phyloP scores from a whole-genome alignment of 2,329 filamentous ascomycete genomes.

The Aplosporella prunicola region DNA sequence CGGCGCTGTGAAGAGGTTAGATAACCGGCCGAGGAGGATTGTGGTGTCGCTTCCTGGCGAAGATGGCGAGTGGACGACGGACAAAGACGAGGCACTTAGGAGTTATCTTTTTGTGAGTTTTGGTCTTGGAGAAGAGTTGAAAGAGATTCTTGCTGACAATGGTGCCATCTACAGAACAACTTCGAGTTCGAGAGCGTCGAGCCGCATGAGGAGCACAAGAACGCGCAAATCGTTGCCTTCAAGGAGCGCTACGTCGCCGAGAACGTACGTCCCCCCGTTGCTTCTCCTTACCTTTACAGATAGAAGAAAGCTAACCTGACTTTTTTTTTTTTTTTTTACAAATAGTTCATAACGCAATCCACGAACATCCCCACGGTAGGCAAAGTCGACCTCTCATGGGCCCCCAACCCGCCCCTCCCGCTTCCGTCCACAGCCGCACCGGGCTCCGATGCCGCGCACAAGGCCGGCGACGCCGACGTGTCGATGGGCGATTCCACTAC shows the following conservation, averaged over 20 bases:
- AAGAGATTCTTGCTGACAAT: conserved; percentile 9
- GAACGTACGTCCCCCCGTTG: conserved; percentile 29
- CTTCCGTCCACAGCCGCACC: conserved; percentile 6
- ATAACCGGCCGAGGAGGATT: conserved; percentile 65
- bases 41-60: conserved; percentile 43
- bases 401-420: conserved; percentile 21
- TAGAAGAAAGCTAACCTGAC: background rate
- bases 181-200: conserved; percentile 31
- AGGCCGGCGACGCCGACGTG: background rate
- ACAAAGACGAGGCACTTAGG: conserved; percentile 59
- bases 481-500: conserved; percentile 3
- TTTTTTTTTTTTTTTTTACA: background rate
- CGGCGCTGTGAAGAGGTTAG: conserved; percentile 54
- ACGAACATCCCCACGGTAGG: conserved; percentile 54
- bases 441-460: background rate
- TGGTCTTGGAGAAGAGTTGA: background rate
- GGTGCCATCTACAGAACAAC: conserved; percentile 17
- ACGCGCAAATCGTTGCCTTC: conserved; percentile 34
- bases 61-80: conserved; percentile 50
- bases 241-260: conserved; percentile 53
- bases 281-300: background rate
- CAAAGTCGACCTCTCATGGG: conserved; percentile 59
- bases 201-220: conserved; percentile 27
- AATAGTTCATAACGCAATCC: conserved; percentile 40
- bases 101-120: conserved; percentile 52